Evolutionary conservation across 2,329 filamentous ascomycete species (phyloP).

Genomic region (Cryphonectria radicalis): DNA sequence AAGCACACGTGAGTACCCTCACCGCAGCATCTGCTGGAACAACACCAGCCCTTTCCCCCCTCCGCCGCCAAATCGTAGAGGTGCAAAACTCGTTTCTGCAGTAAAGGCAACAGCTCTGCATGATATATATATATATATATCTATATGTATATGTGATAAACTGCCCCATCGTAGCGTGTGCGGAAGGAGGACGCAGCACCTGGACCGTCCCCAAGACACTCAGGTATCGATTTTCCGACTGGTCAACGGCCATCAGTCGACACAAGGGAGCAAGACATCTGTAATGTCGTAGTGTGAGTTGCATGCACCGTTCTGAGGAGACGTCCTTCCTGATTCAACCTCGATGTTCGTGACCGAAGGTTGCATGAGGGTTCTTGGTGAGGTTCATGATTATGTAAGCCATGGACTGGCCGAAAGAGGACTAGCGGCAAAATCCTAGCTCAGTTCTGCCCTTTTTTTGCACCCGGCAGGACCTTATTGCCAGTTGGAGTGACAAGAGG

Average conservation of each 20-base stretch:
- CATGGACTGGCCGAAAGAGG: background rate
- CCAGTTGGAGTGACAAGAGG: slow-evolving; percentile 4
- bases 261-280: background rate
- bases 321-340: background rate
- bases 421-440: slow-evolving; percentile 20
- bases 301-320: background rate
- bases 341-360: background rate
- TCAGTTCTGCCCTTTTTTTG: slow-evolving; percentile 18
- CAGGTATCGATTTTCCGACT: background rate
- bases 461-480: slow-evolving; percentile 5
- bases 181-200: background rate
- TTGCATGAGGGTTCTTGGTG: background rate
- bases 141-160: too few relatives aligned
- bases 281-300: background rate
- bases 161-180: background rate
- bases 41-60: background rate
- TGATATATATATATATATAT: background rate
- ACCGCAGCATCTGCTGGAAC: background rate
- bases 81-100: background rate
- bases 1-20: background rate
- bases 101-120: background rate
- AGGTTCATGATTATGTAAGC: background rate
- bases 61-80: background rate
- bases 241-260: background rate
- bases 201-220: background rate